A percentile compares a stretch with the other conserved stretches of the same genome.
Conservation (phyloP, 441 rosid genomes). For the Adansonia grandidieri region DNA sequence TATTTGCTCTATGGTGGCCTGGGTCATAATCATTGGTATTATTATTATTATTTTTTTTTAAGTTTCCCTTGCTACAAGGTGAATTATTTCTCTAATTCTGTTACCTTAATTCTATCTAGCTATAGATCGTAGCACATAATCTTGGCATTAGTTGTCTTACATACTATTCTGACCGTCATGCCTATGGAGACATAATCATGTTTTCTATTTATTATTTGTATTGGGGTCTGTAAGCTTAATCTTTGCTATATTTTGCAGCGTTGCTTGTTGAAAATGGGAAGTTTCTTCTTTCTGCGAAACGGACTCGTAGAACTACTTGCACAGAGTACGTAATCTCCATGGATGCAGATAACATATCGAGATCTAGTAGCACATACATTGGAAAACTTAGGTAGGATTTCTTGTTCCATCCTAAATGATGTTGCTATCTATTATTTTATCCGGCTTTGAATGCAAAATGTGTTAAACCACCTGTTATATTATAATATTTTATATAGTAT, state of each 20-base stretch:
- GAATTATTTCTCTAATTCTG: background rate
- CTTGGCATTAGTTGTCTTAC: background rate
- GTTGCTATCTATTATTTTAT: background rate
- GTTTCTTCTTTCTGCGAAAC: conserved; percentile 92
- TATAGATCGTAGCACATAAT: background rate
- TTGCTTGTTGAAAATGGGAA: conserved; percentile 93
- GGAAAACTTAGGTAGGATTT: conserved; percentile 79
- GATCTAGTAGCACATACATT: conserved; percentile 84
- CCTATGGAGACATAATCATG: background rate
- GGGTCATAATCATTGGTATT: background rate
- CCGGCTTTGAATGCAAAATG: background rate
- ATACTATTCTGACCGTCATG: background rate
- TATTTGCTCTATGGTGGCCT: background rate
- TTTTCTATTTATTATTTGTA: background rate
- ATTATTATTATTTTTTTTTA: background rate
- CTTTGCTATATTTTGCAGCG: conserved; percentile 50
- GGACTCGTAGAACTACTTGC: conserved; percentile 85
- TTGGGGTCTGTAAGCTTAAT: background rate
- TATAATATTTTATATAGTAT: background rate
- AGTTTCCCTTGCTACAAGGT: background rate
- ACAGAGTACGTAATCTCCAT: conserved; percentile 72
- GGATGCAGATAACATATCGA: conserved; percentile 61
- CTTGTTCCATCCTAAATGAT: background rate
- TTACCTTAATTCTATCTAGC: background rate
- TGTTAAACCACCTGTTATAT: background rate